Evolutionary conservation across 2,329 filamentous ascomycete genomes (phyloP).

Genomic region (Paecilomyces formosus): DNA sequence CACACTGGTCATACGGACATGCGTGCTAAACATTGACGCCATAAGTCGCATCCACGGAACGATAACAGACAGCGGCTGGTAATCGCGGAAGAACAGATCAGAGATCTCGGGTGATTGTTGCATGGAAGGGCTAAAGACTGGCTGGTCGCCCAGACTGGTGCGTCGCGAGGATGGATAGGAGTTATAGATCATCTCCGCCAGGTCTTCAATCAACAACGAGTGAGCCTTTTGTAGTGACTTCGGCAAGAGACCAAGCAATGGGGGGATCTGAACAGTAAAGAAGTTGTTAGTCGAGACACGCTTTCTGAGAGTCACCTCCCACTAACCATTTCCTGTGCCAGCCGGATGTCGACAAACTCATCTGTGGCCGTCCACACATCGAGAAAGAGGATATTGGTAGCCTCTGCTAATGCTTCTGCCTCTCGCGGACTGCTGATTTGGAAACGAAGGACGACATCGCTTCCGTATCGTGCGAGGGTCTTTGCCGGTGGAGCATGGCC

Average conservation of each 20-base stretch:
- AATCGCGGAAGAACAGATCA: constrained; percentile 85
- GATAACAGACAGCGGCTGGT: constrained; percentile 79
- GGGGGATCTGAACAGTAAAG: constrained; percentile 46
- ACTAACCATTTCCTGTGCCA: constrained; percentile 66
- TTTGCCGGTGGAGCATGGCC: constrained; percentile 25
- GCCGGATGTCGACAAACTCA: constrained; percentile 75
- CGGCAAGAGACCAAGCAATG: constrained; percentile 72
- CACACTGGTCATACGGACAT: constrained; percentile 65
- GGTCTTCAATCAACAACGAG: constrained; percentile 68
- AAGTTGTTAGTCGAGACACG: neutral
- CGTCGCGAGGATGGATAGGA: constrained; percentile 31
- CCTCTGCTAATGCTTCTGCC: constrained; percentile 63
- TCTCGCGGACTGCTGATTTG: constrained; percentile 64
- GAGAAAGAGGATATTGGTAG: constrained; percentile 66
- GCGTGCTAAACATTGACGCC: constrained; percentile 79
- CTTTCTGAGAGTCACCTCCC: neutral
- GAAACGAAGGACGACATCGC: constrained; percentile 86
- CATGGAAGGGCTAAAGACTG: constrained; percentile 21
- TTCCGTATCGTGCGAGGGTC: constrained; percentile 54
- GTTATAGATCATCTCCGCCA: constrained; percentile 68
- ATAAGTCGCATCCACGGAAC: constrained; percentile 87
- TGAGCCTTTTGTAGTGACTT: constrained; percentile 63
- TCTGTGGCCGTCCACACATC: constrained; percentile 85
- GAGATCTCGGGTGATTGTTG: constrained; percentile 24
- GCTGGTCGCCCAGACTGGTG: constrained; percentile 50